phyloP scores from a whole-genome alignment of 163 green algal species.

The Chlamydomonas reinhardtii region DNA sequence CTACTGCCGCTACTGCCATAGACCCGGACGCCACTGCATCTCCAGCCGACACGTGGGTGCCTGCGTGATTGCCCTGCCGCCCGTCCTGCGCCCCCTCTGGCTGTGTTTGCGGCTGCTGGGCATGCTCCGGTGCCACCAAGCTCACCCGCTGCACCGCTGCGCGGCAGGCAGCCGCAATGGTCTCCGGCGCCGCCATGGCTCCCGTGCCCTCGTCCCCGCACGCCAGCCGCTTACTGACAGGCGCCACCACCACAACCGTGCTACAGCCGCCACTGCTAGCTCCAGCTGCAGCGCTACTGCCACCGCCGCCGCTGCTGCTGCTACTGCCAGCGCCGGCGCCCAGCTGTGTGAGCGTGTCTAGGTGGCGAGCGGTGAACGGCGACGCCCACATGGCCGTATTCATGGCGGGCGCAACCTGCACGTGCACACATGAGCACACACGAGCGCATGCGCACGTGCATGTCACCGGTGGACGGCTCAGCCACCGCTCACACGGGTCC shows the following conservation, averaged over 20 bases:
- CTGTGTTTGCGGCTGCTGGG: background rate
- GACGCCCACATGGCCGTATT: conserved; percentile 98
- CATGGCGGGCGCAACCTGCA: conserved; percentile 95
- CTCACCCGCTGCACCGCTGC: background rate
- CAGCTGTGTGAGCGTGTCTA: conserved; percentile 72
- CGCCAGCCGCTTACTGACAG: conserved; percentile 91
- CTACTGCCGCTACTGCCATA: background rate
- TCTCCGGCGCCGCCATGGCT: conserved; percentile 83
- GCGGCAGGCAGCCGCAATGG: conserved; percentile 57
- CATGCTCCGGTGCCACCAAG: too few species aligned
- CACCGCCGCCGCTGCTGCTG: background rate
- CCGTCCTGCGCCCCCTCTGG: too few species aligned
- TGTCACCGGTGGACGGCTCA: too few species aligned
- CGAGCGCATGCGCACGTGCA: too few species aligned
- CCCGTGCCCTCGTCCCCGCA: conserved; percentile 94
- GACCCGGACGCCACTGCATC: background rate
- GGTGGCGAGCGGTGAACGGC: conserved; percentile 88
- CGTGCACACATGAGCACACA: too few species aligned
- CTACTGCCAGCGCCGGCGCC: conserved; percentile 26
- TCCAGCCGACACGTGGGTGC: too few species aligned
- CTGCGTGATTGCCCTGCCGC: too few species aligned
- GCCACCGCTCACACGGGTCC: too few species aligned
- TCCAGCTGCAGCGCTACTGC: background rate
- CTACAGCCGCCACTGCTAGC: background rate
- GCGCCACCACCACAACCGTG: conserved; percentile 66